Conservation (phyloP, 2,329 filamentous ascomycete genomes). For the Parascedosporium putredinis region DNA sequence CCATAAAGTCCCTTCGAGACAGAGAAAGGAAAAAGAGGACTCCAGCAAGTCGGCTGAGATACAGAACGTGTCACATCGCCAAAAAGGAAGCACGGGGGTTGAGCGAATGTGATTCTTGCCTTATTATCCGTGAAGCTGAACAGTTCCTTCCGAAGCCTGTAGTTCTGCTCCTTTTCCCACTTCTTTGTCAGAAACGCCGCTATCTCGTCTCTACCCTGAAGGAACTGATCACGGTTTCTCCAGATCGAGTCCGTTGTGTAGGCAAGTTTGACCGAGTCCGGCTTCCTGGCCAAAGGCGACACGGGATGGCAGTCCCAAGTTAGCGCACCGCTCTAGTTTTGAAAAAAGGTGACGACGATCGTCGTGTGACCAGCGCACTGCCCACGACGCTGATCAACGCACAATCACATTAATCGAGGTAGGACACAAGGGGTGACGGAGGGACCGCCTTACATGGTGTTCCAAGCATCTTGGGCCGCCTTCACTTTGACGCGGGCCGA, state of each 20-base stretch:
- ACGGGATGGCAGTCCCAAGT: too few relatives aligned
- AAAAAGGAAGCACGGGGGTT: not conserved
- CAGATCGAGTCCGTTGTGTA: constrained; percentile 72
- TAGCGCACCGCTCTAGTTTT: too few relatives aligned
- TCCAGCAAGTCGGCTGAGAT: not conserved
- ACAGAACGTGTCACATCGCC: too few relatives aligned
- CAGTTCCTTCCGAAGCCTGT: constrained; percentile 70
- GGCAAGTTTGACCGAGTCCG: constrained; percentile 52
- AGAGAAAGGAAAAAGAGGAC: not conserved
- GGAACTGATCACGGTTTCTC: constrained; percentile 65
- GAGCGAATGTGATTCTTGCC: constrained; percentile 18
- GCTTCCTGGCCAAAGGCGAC: constrained; percentile 38
- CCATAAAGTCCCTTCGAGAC: too few relatives aligned
- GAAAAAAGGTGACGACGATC: too few relatives aligned
- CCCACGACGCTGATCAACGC: too few relatives aligned
- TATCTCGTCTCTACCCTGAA: constrained; percentile 59
- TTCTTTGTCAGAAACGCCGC: constrained; percentile 59
- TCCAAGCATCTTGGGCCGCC: constrained; percentile 75
- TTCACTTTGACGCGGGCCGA: constrained; percentile 70
- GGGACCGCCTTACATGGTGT: constrained; percentile 58
- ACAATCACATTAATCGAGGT: too few relatives aligned
- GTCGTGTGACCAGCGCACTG: too few relatives aligned
- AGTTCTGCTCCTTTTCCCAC: constrained; percentile 62
- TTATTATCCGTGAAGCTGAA: constrained; percentile 66
- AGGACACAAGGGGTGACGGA: too few relatives aligned